phyloP scores from a whole-genome alignment of 1,139 yeast species.

The Arxiozyma heterogenica region DNA sequence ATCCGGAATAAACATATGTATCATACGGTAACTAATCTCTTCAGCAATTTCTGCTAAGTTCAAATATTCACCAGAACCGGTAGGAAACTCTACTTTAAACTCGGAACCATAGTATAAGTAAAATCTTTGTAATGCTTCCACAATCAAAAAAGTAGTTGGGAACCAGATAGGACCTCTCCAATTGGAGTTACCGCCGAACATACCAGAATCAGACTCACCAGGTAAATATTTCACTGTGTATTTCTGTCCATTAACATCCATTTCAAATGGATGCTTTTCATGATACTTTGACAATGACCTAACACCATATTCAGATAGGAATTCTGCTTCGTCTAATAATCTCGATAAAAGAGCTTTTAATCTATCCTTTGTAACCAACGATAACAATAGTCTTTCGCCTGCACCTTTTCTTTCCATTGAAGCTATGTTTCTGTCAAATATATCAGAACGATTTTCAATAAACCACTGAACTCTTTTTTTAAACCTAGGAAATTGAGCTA shows the following conservation, averaged over 20 bases:
- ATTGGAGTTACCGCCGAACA: conserved; percentile 95
- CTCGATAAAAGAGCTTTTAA: conserved; percentile 65
- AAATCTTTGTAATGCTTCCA: conserved; percentile 83
- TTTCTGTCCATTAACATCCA: conserved; percentile 74
- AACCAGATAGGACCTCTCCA: conserved; percentile 99
- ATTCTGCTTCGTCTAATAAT: conserved; percentile 84
- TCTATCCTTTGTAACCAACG: conserved; percentile 77
- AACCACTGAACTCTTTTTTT: conserved; percentile 85
- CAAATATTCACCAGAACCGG: conserved; percentile 70
- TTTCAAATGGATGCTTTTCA: conserved; percentile 74
- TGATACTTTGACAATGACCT: conserved; percentile 86
- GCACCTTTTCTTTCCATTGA: conserved; percentile 79
- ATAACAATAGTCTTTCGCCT: conserved; percentile 73
- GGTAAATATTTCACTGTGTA: conserved; percentile 76
- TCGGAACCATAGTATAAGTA: conserved; percentile 84
- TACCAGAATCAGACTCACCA: conserved; percentile 89
- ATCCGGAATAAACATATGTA: conserved; percentile 69
- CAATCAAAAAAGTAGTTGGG: conserved; percentile 81
- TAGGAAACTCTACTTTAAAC: conserved; percentile 83
- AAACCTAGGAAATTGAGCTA: conserved; percentile 74
- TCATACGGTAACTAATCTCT: conserved; percentile 80
- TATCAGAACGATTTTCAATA: conserved; percentile 56
- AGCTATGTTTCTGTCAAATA: conserved; percentile 85
- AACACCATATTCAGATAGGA: conserved; percentile 78
- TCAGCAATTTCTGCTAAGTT: conserved; percentile 91